A percentile compares a stretch with the other conserved stretches of the same genome.
These are phyloP conservation scores for Bolboschoenoplectus hybrid DNA, from an alignment of 202 grass and related monocot genomes.

Conservation along the genomic window DNA sequence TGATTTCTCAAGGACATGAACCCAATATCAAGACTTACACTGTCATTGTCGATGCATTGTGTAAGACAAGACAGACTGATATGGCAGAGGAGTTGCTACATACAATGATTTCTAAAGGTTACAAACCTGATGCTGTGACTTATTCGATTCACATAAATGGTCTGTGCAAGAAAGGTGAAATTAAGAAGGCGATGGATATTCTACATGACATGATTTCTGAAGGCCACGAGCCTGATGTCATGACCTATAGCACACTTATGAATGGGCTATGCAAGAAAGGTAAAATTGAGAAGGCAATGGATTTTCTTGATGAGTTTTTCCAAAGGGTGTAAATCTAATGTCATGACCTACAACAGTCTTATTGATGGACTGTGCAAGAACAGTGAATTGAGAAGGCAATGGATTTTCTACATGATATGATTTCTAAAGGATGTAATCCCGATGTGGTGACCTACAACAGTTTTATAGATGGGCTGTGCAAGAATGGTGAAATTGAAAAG, in stretches of 20 bases:
- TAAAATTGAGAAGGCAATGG: too few relatives aligned
- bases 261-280: too few relatives aligned
- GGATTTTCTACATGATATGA: background rate
- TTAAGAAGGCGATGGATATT: constrained; percentile 36
- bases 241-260: too few relatives aligned
- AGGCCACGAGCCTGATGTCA: too few relatives aligned
- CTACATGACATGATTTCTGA: too few relatives aligned
- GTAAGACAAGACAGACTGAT: background rate
- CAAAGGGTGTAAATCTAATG: too few relatives aligned
- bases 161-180: constrained; percentile 50
- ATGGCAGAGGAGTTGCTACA: background rate
- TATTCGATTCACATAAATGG: background rate
- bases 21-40: background rate
- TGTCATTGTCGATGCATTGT: background rate
- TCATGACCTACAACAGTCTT: too few relatives aligned
- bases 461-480: too few relatives aligned
- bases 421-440: too few relatives aligned
- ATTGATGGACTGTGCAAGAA: too few relatives aligned
- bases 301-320: background rate
- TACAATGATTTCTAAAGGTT: background rate
- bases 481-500: background rate
- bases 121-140: background rate
- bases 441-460: too few relatives aligned
- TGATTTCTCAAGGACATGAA: too few relatives aligned
- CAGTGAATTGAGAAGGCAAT: constrained; percentile 19